Evolutionary conservation across 352 stramenopile species (phyloP).

Genomic region (Globisporangium rhizosaccharum): DNA sequence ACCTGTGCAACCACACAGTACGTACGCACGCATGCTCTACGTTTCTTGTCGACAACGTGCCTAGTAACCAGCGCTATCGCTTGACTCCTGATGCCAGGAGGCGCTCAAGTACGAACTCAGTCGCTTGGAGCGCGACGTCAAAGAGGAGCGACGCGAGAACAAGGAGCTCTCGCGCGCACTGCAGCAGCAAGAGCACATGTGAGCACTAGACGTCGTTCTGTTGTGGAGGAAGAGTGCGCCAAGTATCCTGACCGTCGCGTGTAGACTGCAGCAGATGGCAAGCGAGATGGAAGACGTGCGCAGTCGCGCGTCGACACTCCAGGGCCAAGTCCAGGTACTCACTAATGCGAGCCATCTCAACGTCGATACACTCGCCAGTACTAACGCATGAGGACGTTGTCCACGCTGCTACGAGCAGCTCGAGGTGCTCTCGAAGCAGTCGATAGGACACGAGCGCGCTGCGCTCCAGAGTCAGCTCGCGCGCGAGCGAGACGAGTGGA

Average conservation of each 20-base stretch:
- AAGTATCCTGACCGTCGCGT: background rate
- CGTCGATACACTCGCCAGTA: background rate
- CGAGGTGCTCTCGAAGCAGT: constrained; percentile 41
- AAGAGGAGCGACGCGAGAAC: constrained; percentile 25
- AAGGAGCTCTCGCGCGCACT: constrained; percentile 24
- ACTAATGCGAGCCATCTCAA: no score
- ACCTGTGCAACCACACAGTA: constrained; percentile 23
- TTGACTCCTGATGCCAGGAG: constrained; percentile 13
- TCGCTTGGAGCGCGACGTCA: constrained; percentile 28
- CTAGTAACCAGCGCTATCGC: no score
- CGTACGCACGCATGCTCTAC: background rate
- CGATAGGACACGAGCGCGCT: constrained; percentile 38
- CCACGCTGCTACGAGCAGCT: constrained; percentile 18
- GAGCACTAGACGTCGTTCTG: background rate
- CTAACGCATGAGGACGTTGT: background rate
- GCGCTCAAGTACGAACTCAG: constrained; percentile 24
- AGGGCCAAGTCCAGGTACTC: constrained; percentile 48
- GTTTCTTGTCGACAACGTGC: background rate
- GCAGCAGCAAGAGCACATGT: constrained; percentile 31
- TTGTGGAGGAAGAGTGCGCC: background rate
- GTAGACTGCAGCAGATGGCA: constrained; percentile 21
- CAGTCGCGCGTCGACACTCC: constrained; percentile 31
- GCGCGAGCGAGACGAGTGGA: constrained; percentile 40
- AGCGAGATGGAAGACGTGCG: constrained; percentile 31
- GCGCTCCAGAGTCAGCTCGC: constrained; percentile 29